Evolutionary conservation across 345 rosid genomes (phyloP).

Genomic region (Brassica cretica): DNA sequence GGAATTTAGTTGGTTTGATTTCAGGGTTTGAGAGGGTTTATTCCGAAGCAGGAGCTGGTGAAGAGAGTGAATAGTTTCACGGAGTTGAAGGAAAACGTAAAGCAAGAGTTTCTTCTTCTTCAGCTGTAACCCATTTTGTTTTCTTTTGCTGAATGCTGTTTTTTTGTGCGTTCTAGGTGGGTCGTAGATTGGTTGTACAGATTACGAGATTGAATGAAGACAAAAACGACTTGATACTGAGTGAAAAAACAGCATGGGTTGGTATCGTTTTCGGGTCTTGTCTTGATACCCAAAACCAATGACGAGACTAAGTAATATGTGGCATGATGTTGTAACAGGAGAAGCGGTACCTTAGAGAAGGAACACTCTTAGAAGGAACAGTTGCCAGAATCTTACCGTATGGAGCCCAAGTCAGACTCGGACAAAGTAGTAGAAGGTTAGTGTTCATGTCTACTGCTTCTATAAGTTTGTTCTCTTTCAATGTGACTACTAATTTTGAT

Average conservation of each 20-base stretch:
- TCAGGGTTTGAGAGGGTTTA: slow-evolving; percentile 88
- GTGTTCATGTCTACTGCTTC: slow-evolving; percentile 6
- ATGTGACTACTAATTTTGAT: neutral
- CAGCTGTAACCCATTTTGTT: neutral
- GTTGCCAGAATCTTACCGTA: slow-evolving; percentile 73
- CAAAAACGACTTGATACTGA: slow-evolving; percentile 75
- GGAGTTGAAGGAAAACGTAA: slow-evolving; percentile 87
- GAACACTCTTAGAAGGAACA: slow-evolving; percentile 85
- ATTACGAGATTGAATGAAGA: slow-evolving; percentile 66
- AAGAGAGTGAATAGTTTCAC: slow-evolving; percentile 74
- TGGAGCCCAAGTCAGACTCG: slow-evolving; percentile 88
- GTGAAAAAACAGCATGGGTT: slow-evolving; percentile 83
- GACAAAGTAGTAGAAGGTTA: slow-evolving; percentile 80
- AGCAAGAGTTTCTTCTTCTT: slow-evolving; percentile 40
- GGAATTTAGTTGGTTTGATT: neutral
- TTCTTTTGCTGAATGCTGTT: neutral
- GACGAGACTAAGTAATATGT: slow-evolving; percentile 14
- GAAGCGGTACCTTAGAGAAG: slow-evolving; percentile 71
- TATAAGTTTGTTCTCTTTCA: neutral
- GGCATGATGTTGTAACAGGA: slow-evolving; percentile 52
- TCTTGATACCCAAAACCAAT: no score
- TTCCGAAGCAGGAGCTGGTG: slow-evolving; percentile 78
- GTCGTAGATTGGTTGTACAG: slow-evolving; percentile 53
- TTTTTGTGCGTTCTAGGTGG: slow-evolving; percentile 51
- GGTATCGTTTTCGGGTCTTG: no score